Percentiles rank a stretch among this genome's conserved stretches.
phyloP scores from a whole-genome alignment of 2,329 filamentous ascomycete genomes.

The Verticillium dahliae region DNA sequence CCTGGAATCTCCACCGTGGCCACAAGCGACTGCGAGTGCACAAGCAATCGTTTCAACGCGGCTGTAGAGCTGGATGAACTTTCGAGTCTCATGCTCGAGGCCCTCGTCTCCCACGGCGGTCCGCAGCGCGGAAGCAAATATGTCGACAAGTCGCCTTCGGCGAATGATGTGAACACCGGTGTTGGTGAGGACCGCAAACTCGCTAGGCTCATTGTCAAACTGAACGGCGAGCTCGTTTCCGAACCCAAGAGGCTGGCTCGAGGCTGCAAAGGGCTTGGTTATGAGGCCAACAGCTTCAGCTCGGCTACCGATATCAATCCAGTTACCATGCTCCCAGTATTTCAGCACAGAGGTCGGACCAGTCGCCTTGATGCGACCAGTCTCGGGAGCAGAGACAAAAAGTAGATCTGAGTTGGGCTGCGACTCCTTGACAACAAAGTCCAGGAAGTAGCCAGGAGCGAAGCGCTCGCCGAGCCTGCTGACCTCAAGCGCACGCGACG shows the following conservation, averaged over 20 bases:
- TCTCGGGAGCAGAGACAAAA: constrained; percentile 83
- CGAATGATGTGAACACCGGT: constrained; percentile 83
- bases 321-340: constrained; percentile 75
- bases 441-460: constrained; percentile 85
- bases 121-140: constrained; percentile 78
- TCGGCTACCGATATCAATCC: constrained; percentile 66
- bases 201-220: constrained; percentile 74
- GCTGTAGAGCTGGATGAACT: constrained; percentile 80
- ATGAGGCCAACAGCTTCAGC: constrained; percentile 75
- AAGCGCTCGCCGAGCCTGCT: constrained; percentile 56
- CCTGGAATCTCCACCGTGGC: constrained; percentile 72
- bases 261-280: constrained; percentile 65
- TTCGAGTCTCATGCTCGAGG: constrained; percentile 72
- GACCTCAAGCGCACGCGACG: constrained; percentile 39
- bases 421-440: constrained; percentile 63
- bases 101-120: constrained; percentile 70
- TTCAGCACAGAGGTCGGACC: constrained; percentile 44
- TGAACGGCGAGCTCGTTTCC: constrained; percentile 96
- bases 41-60: constrained; percentile 84
- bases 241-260: constrained; percentile 66
- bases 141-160: constrained; percentile 78
- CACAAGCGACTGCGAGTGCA: constrained; percentile 88
- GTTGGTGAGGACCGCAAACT: constrained; percentile 88
- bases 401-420: constrained; percentile 58
- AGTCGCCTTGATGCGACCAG: constrained; percentile 69